Percentiles rank a stretch among this genome's conserved stretches.
Evolutionary conservation across 495 filamentous ascomycete genomes (phyloP).

Genomic region (Daldinia decipiens): DNA sequence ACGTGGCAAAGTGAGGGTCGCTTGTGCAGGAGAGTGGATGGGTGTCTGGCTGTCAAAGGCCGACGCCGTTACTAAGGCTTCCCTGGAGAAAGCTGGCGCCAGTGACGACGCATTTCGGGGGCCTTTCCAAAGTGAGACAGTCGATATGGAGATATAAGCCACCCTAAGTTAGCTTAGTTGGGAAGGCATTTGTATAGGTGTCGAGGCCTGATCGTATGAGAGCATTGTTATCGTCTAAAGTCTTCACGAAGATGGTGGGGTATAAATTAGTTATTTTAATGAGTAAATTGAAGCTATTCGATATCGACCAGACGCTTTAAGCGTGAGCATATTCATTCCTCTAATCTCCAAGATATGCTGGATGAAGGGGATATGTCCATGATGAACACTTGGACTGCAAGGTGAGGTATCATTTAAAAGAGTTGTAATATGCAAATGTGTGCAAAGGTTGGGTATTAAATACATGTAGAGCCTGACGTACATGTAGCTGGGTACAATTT

Average conservation of each 20-base stretch:
- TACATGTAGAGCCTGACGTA: constrained; percentile 20
- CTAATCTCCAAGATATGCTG: not conserved
- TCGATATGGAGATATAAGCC: constrained; percentile 25
- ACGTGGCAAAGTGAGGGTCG: constrained; percentile 40
- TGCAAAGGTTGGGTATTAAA: constrained; percentile 19
- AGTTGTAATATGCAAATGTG: constrained; percentile 5
- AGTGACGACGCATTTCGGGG: constrained; percentile 42
- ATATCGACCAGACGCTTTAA: not conserved
- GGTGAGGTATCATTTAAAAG: not conserved
- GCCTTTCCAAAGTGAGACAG: constrained; percentile 42
- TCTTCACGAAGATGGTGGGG: not conserved
- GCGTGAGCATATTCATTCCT: not conserved
- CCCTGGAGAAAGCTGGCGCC: constrained; percentile 39
- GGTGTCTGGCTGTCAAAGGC: constrained; percentile 45
- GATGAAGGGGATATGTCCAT: constrained; percentile 5
- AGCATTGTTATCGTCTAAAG: not conserved
- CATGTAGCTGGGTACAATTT: not conserved
- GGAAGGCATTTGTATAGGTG: not conserved
- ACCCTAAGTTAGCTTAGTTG: constrained; percentile 1
- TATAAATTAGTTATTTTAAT: not conserved
- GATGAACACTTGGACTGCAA: constrained; percentile 14
- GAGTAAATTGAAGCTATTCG: not conserved
- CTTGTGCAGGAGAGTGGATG: constrained; percentile 49
- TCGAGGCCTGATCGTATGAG: constrained; percentile 1
- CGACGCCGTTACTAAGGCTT: constrained; percentile 39